Percentiles rank a stretch among this genome's conserved stretches.
These are phyloP conservation scores for Globisporangium recalcitrans DNA, from an alignment of 352 stramenopile genomes.

Conservation along the genomic window DNA sequence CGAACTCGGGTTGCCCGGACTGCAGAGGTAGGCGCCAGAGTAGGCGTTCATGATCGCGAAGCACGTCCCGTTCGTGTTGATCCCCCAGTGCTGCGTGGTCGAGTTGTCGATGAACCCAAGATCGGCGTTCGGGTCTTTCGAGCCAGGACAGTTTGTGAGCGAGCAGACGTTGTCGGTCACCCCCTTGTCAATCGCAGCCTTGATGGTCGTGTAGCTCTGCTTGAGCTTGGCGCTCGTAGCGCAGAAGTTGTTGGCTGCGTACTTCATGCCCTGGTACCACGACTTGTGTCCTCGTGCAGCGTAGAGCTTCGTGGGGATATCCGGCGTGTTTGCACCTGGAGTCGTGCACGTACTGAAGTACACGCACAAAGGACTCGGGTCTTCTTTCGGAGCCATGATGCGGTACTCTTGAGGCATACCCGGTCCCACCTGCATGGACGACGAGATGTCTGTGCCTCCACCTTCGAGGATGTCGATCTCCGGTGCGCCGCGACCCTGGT, in stretches of 20 bases:
- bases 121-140: conserved; percentile 47
- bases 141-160: conserved; percentile 35
- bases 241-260: conserved; percentile 57
- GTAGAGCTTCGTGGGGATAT: conserved; percentile 43
- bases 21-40: conserved; percentile 54
- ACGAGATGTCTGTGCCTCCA: too few relatives aligned
- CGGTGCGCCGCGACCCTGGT: too few relatives aligned
- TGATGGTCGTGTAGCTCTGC: conserved; percentile 40
- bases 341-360: conserved; percentile 40
- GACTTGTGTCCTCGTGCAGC: conserved; percentile 15
- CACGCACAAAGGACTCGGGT: conserved; percentile 25
- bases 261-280: conserved; percentile 56
- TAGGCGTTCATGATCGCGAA: conserved; percentile 59
- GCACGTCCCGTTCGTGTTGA: conserved; percentile 63
- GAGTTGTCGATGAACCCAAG: conserved; percentile 40
- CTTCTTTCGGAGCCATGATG: too few relatives aligned
- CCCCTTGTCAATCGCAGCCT: conserved; percentile 29
- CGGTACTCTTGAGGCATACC: too few relatives aligned
- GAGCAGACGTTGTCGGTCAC: conserved; percentile 46
- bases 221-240: conserved; percentile 20
- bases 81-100: conserved; percentile 43
- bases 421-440: too few relatives aligned
- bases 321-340: conserved; percentile 41
- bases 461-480: too few relatives aligned
- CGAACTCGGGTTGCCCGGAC: conserved; percentile 50